Evolutionary conservation across 257 asterid genomes (phyloP), one percentile per base, ranked within the genome.

Genomic region (Apocynum venetum): DNA sequence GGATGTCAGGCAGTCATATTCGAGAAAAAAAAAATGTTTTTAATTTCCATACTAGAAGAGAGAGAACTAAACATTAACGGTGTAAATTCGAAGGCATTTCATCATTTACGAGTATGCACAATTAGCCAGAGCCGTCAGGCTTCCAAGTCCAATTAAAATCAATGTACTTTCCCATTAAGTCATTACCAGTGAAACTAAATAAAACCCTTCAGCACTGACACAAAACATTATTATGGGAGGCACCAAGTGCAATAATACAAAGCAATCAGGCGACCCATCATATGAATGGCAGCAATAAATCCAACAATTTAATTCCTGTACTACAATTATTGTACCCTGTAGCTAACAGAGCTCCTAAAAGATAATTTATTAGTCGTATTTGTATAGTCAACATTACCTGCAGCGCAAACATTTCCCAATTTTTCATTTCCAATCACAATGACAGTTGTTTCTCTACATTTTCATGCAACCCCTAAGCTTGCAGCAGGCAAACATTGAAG

Each of bases 221-320:
- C 25, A 52, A 51, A 55, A 52, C 71, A 63, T 79, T 72, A 79
- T 79, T 79, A 49, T 41, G 43, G 4, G 72, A 9, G 36, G 31
- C 1, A 20, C 63, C 6, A 20, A 6, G 36, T 67, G 53, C 77
- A 57, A 61, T 83, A 77, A 83, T 77, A 73, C 79, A 67, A 55
- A 31, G 47, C 61, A 57, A 76, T 15, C 44, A 52, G 31, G 49
- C 1, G 31, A 41, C 71, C 4, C 31, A 25, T 25, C 31, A 25
- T 25, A 8, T 20, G 38, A 59, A 75, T 19, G 55, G 41, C 73
- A 57, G 48, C 68, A 61, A 61, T 76, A 74, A 49, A 78, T 17
- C 57, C n/a, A 49, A 74, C 72, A 64, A 74, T 46, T 71, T 48
- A 55, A 15, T 41, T 46, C 53, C 63, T 47, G 38, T 38, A 73